These are phyloP conservation scores for Pyrus bretschneideri DNA, from an alignment of 306 rosid species.

Conservation along the genomic window DNA sequence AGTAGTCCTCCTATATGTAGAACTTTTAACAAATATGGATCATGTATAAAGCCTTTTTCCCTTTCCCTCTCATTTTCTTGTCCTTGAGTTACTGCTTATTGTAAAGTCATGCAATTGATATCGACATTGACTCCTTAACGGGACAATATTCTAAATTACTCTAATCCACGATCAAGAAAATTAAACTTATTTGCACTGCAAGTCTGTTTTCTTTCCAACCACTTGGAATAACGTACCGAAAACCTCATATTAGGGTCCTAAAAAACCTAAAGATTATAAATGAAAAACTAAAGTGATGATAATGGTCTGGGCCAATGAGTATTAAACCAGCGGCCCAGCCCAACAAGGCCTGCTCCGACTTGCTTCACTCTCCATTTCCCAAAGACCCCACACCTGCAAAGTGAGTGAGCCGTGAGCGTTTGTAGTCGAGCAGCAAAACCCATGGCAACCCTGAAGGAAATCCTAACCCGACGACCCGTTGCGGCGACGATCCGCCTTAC, in stretches of 20 bases:
- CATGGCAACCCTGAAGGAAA: conserved; percentile 68
- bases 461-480: conserved; percentile 57
- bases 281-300: not conserved
- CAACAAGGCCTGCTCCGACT: not conserved
- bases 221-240: too few species aligned
- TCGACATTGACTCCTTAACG: not conserved
- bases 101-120: not conserved
- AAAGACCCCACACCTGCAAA: not conserved
- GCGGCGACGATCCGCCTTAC: conserved; percentile 69
- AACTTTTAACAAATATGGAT: not conserved
- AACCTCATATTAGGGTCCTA: too few species aligned
- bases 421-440: not conserved
- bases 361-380: not conserved
- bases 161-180: too few species aligned
- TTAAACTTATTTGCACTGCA: too few species aligned
- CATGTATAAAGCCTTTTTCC: not conserved
- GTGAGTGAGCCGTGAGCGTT: not conserved
- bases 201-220: too few species aligned
- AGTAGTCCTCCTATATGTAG: not conserved
- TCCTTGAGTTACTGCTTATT: not conserved
- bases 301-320: not conserved
- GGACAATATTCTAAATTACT: too few species aligned
- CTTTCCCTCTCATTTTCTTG: not conserved
- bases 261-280: too few species aligned
- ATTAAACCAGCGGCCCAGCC: not conserved